Evolutionary conservation across 2,329 filamentous ascomycete species (phyloP), one percentile per base, ranked within the genome.

Genomic region (Chaetomium globosum): DNA sequence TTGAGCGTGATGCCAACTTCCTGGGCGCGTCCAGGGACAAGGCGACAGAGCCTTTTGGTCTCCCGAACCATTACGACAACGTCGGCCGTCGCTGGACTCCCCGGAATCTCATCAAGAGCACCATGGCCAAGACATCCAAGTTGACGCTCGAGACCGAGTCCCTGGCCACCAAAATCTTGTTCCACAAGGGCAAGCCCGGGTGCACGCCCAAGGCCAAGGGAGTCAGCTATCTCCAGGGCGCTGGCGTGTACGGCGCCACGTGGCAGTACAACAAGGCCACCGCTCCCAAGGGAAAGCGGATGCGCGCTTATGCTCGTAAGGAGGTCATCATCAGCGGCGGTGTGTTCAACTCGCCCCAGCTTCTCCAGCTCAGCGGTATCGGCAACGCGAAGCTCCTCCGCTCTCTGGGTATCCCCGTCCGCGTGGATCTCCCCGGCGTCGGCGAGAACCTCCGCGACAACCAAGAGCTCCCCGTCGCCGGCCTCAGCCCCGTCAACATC

Each of bases 321-420:
- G 83, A 85, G 68, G 78, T 85, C 23, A 83, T 85, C 51, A 65
- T 85, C 19, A 77, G 78, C 0, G 81, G 80, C 1, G 82, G 83
- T 13, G 75, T 78, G 1, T 81, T 83, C 70, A 81, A 83, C 71
- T 78, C 80, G 4, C 82, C 82, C 0, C 80, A 83, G 65, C 76
- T 85, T 4, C 78, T 85, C 3, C 81, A 83, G 73, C 76, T 84
- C 1, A 82, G 80, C 58, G 83, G 83, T 10, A 75, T 85, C 31
- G 82, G 82, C 0, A 76, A 79, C 0, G 74, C 73, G 1, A 73
- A 73, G 0, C 77, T 80, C 19, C 75, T 86, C 1, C 57, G 76
- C 3, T 73, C 76, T 16, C 77, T 81, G 53, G 71, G 78, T 9
- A 85, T 85, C 31, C 72, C 77, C 0, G 70, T 83, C 1, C 66